Evolutionary conservation across 768 basidiomycete genomes (phyloP).

Genomic region (Auriscalpium vulgare): DNA sequence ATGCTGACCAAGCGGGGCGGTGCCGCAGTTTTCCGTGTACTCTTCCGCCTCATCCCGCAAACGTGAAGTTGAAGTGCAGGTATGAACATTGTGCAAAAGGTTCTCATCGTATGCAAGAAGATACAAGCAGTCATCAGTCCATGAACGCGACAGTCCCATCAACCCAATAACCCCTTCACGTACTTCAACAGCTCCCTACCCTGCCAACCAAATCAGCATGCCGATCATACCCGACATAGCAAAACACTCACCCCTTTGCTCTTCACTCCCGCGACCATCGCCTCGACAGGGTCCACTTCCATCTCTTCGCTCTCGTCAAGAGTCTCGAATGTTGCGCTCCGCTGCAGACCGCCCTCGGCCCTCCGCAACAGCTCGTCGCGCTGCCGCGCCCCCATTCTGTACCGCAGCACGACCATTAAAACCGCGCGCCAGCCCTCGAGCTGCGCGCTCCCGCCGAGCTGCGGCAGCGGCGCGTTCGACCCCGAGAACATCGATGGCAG

Average conservation of each 20-base stretch:
- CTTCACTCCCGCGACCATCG: slow-evolving; percentile 76
- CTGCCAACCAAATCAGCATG: slow-evolving; percentile 25
- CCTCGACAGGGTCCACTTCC: slow-evolving; percentile 46
- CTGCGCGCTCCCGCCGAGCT: slow-evolving; percentile 20
- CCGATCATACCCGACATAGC: background rate
- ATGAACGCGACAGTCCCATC: background rate
- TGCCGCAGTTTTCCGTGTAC: no score
- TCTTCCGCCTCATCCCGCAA: no score
- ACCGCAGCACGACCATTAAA: slow-evolving; percentile 56
- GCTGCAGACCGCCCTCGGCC: slow-evolving; percentile 6
- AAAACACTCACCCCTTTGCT: slow-evolving; percentile 51
- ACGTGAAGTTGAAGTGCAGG: no score
- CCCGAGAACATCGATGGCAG: slow-evolving; percentile 17
- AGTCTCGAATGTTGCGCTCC: slow-evolving; percentile 9
- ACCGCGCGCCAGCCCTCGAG: slow-evolving; percentile 80
- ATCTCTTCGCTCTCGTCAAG: slow-evolving; percentile 27
- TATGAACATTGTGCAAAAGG: no score
- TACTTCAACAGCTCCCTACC: slow-evolving; percentile 27
- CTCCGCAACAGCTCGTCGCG: slow-evolving; percentile 29
- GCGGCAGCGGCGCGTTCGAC: slow-evolving; percentile 24
- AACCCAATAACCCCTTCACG: slow-evolving; percentile 12
- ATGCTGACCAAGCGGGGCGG: no score
- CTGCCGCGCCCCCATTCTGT: slow-evolving; percentile 53
- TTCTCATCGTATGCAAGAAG: background rate
- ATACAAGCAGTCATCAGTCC: no score